Percentiles rank a stretch among this genome's conserved stretches.
These are phyloP conservation scores for Brassica hybrid DNA, from an alignment of 441 rosid species.

Conservation along the genomic window DNA sequence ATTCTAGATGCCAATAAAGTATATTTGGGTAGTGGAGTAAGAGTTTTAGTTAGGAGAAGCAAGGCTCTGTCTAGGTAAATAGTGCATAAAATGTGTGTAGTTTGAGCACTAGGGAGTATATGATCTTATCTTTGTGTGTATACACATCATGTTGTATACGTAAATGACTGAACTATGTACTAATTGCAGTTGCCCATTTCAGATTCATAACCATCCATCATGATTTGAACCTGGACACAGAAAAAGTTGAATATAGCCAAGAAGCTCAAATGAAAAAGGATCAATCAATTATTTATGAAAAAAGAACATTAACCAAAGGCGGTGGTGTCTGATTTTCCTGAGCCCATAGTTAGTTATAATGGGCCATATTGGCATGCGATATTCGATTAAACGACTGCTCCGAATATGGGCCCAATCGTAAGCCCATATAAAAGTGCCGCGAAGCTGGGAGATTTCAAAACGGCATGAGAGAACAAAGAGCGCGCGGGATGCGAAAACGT, in stretches of 20 bases:
- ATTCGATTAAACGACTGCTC: not conserved
- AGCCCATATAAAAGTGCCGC: not conserved
- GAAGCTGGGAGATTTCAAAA: constrained; percentile 1
- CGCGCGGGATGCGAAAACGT: not conserved
- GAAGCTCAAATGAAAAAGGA: too few relatives aligned
- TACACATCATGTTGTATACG: not conserved
- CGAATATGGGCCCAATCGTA: constrained; percentile 4
- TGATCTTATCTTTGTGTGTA: not conserved
- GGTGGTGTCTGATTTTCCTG: not conserved
- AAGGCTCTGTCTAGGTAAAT: not conserved
- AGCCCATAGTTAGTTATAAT: not conserved
- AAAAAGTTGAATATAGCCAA: too few relatives aligned
- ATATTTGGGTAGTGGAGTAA: too few relatives aligned
- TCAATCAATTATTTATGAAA: too few relatives aligned
- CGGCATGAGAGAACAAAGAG: not conserved
- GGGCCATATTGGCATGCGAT: not conserved
- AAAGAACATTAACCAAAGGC: too few relatives aligned
- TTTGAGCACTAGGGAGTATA: not conserved
- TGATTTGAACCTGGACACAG: not conserved
- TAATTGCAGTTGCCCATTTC: not conserved
- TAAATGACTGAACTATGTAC: not conserved
- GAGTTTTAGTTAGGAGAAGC: not conserved
- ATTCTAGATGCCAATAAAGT: not conserved
- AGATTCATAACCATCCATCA: not conserved
- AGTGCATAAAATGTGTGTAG: not conserved